These are phyloP conservation scores for Auricularia cornea DNA, from an alignment of 768 basidiomycete species.

Conservation along the genomic window DNA sequence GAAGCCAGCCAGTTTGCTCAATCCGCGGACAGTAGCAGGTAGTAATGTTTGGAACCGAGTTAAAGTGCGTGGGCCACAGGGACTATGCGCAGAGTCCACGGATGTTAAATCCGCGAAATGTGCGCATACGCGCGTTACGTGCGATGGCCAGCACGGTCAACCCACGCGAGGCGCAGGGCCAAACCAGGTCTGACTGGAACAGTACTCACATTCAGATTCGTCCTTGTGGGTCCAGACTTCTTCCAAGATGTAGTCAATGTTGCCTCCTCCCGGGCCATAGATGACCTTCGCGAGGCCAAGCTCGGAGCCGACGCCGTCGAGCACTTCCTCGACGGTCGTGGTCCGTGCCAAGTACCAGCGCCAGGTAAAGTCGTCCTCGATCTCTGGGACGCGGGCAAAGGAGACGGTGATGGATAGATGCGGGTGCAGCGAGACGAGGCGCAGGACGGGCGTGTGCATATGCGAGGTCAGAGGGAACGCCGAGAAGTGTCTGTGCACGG, in stretches of 20 bases:
- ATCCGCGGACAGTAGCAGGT: too few relatives aligned
- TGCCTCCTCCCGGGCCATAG: conserved; percentile 59
- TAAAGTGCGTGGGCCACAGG: too few relatives aligned
- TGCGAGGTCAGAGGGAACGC: conserved; percentile 62
- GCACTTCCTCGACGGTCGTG: conserved; percentile 46
- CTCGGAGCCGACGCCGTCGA: conserved; percentile 47
- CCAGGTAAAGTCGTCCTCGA: conserved; percentile 64
- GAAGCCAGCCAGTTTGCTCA: too few relatives aligned
- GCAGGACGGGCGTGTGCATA: conserved; percentile 55
- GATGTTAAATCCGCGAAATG: too few relatives aligned
- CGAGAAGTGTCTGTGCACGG: conserved; percentile 50
- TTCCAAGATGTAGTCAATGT: conserved; percentile 66
- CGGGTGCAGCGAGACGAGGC: conserved; percentile 64
- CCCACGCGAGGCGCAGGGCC: too few relatives aligned
- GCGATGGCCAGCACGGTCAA: neutral
- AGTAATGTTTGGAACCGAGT: too few relatives aligned
- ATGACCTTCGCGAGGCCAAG: conserved; percentile 61
- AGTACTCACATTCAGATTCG: conserved; percentile 45
- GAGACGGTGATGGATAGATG: conserved; percentile 42
- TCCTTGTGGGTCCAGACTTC: conserved; percentile 51
- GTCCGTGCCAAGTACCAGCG: conserved; percentile 54
- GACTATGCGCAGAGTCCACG: too few relatives aligned
- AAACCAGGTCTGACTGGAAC: too few relatives aligned
- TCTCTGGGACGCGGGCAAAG: conserved; percentile 66
- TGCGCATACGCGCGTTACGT: too few relatives aligned